Conservation (phyloP, 768 basidiomycete species). For the Rhodotorula taiwanensis region DNA sequence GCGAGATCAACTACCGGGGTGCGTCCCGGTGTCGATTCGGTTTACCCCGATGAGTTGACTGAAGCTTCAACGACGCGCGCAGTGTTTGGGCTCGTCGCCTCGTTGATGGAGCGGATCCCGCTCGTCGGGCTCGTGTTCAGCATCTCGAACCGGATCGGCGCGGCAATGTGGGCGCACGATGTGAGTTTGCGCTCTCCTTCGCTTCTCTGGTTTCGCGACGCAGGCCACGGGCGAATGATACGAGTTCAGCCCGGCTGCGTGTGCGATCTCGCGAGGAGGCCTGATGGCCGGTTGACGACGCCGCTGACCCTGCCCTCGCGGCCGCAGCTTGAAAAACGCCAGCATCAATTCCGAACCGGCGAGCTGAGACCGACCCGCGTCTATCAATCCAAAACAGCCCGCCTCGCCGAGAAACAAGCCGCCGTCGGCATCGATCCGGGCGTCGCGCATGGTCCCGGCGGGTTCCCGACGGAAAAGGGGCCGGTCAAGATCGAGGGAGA, state of each 20-base stretch:
- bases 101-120: constrained; percentile 46
- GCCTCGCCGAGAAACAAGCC: constrained; percentile 13
- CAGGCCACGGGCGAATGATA: too few relatives aligned
- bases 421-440: constrained; percentile 33
- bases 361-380: constrained; percentile 23
- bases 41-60: too few relatives aligned
- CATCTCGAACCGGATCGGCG: constrained; percentile 47
- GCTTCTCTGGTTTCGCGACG: not conserved
- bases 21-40: not conserved
- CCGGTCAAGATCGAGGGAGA: constrained; percentile 24
- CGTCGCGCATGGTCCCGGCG: constrained; percentile 19
- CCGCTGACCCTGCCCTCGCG: not conserved
- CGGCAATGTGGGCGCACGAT: constrained; percentile 38
- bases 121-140: constrained; percentile 47
- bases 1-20: constrained; percentile 36
- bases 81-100: constrained; percentile 48
- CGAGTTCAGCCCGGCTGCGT: too few relatives aligned
- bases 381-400: constrained; percentile 36
- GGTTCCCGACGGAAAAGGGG: constrained; percentile 33
- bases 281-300: too few relatives aligned
- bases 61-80: too few relatives aligned
- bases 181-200: not conserved
- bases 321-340: constrained; percentile 39
- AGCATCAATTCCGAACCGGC: constrained; percentile 35
- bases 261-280: too few relatives aligned